These are phyloP conservation scores for Atalantia buxifolia DNA, from an alignment of 345 rosid species.

Conservation along the genomic window DNA sequence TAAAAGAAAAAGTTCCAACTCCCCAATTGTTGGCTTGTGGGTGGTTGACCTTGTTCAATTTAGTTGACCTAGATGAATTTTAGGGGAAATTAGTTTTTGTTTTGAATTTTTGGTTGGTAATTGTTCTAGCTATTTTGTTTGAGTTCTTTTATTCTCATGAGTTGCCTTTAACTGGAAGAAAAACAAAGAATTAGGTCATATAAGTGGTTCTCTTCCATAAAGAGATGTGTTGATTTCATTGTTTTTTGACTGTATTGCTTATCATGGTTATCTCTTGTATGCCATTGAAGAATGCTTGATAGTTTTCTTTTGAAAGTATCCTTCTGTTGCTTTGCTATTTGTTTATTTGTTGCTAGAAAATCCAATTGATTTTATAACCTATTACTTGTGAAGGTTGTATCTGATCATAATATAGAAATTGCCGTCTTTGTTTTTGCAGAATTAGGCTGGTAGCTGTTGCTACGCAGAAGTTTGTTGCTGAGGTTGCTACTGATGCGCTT, in stretches of 20 bases:
- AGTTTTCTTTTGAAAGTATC: not conserved
- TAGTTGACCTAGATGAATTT: not conserved
- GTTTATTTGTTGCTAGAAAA: not conserved
- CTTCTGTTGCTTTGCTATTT: not conserved
- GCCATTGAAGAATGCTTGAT: not conserved
- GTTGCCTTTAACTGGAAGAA: not conserved
- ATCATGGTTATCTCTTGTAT: not conserved
- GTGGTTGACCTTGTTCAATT: not conserved
- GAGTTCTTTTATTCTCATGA: not conserved
- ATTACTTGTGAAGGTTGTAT: not conserved
- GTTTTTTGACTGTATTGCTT: not conserved
- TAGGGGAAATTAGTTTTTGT: not conserved
- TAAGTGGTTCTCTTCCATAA: not conserved
- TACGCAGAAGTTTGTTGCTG: slow-evolving; percentile 92
- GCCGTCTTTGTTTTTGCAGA: slow-evolving; percentile 39
- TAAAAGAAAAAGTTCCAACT: not conserved
- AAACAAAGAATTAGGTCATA: not conserved
- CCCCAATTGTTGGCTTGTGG: not conserved
- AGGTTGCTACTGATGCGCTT: slow-evolving; percentile 89
- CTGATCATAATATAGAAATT: not conserved
- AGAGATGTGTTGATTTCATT: not conserved
- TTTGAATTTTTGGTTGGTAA: not conserved
- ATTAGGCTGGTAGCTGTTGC: slow-evolving; percentile 91
- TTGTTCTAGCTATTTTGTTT: not conserved
- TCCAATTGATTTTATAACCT: not conserved